These are phyloP conservation scores for Aquilaria malaccensis DNA, from an alignment of 345 rosid species.

Conservation along the genomic window DNA sequence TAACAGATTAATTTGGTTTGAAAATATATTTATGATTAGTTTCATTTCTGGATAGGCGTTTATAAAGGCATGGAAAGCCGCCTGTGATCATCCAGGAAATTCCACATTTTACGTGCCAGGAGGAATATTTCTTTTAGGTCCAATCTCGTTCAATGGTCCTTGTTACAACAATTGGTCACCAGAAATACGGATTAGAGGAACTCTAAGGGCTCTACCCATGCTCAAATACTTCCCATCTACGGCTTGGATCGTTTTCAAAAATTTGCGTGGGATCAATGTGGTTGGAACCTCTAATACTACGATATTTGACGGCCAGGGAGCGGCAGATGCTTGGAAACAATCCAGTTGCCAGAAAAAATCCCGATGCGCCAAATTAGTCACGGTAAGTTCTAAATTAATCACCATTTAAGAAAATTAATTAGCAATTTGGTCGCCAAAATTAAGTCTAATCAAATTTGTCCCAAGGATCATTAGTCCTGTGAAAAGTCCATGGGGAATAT, in stretches of 20 bases:
- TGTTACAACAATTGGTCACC: constrained; percentile 26
- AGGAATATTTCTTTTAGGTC: constrained; percentile 28
- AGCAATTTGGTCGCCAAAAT: too few relatives aligned
- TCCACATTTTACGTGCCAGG: constrained; percentile 25
- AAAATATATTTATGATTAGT: neutral
- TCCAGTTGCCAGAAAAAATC: constrained; percentile 19
- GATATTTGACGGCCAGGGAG: constrained; percentile 37
- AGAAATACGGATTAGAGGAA: constrained; percentile 25
- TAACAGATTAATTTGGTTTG: too few relatives aligned
- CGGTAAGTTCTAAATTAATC: constrained; percentile 20
- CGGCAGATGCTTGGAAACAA: constrained; percentile 34
- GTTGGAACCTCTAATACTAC: constrained; percentile 13
- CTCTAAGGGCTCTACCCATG: constrained; percentile 23
- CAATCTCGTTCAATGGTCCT: constrained; percentile 27
- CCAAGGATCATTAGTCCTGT: too few relatives aligned
- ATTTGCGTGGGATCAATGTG: constrained; percentile 20
- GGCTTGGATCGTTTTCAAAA: constrained; percentile 30
- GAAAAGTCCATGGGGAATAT: too few relatives aligned
- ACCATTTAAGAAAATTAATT: too few relatives aligned
- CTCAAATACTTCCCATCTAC: constrained; percentile 13
- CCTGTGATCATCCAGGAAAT: constrained; percentile 21
- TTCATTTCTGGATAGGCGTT: constrained; percentile 22
- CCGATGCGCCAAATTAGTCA: constrained; percentile 21
- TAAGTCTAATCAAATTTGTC: too few relatives aligned
- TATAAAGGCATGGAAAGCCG: constrained; percentile 29